A percentile compares a stretch with the other conserved stretches of the same genome.
These are phyloP conservation scores for Pseudohalonectria lignicola DNA, from an alignment of 2,329 filamentous ascomycete species.

Conservation along the genomic window DNA sequence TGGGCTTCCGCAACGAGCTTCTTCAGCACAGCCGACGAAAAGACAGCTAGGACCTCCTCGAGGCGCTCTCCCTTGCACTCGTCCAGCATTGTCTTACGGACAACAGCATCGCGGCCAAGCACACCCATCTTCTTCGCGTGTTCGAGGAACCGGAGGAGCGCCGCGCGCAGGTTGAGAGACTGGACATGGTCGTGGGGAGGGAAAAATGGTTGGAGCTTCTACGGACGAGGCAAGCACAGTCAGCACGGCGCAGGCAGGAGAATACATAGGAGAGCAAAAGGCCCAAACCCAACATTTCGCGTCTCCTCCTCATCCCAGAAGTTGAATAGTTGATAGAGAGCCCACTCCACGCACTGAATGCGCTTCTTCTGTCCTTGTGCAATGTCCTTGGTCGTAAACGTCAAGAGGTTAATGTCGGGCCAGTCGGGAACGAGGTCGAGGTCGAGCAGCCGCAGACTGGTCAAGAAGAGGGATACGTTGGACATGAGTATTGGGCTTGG, in stretches of 20 bases:
- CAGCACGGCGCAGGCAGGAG: background rate
- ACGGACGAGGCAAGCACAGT: background rate
- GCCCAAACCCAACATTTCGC: constrained; percentile 41
- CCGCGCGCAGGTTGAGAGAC: constrained; percentile 79
- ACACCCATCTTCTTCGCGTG: constrained; percentile 80
- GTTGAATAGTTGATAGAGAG: constrained; percentile 75
- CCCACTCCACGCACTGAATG: constrained; percentile 79
- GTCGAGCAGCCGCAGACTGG: constrained; percentile 73
- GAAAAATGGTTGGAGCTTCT: constrained; percentile 87
- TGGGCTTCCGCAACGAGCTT: constrained; percentile 40
- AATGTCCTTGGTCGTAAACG: constrained; percentile 57
- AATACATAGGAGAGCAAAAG: background rate
- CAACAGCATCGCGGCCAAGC: constrained; percentile 65
- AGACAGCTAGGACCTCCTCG: constrained; percentile 72
- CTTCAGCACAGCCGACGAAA: constrained; percentile 75
- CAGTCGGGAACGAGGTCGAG: constrained; percentile 69
- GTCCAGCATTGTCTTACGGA: constrained; percentile 93
- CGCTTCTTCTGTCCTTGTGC: constrained; percentile 71
- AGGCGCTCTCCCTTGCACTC: constrained; percentile 89
- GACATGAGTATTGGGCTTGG: constrained; percentile 23
- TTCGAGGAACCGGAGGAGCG: constrained; percentile 70
- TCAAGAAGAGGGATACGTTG: constrained; percentile 59
- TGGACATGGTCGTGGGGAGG: constrained; percentile 84
- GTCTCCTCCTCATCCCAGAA: constrained; percentile 74
- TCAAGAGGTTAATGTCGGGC: constrained; percentile 61